A percentile compares a stretch with the other conserved stretches of the same genome.
Evolutionary conservation across 306 rosid genomes (phyloP).

Genomic region (Glycine tomentella): DNA sequence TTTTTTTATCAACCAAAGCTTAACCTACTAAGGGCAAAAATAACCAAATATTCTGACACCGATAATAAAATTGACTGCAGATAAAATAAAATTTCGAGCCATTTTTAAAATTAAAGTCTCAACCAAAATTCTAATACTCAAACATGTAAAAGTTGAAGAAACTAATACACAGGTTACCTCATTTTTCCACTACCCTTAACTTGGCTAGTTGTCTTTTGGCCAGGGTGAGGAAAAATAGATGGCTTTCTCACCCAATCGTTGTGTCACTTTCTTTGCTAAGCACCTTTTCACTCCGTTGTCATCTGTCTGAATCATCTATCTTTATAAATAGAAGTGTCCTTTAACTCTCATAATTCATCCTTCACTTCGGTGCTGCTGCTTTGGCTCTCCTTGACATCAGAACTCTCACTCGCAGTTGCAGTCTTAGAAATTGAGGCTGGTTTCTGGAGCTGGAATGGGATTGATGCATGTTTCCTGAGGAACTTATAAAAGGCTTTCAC

Average conservation of each 20-base stretch:
- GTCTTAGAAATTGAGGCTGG: constrained; percentile 63
- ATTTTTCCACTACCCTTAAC: constrained; percentile 2
- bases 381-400: constrained; percentile 62
- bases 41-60: constrained; percentile 14
- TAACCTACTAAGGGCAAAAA: background rate
- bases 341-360: constrained; percentile 72
- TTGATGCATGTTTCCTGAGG: constrained; percentile 84
- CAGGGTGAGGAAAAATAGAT: constrained; percentile 19
- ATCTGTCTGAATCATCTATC: constrained; percentile 27
- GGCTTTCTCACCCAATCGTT: constrained; percentile 17
- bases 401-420: constrained; percentile 42
- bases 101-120: constrained; percentile 10
- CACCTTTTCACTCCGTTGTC: constrained; percentile 37
- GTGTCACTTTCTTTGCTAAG: constrained; percentile 25
- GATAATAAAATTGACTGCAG: background rate
- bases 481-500: constrained; percentile 86
- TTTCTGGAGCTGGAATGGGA: constrained; percentile 88
- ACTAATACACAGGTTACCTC: constrained; percentile 20
- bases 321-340: constrained; percentile 31
- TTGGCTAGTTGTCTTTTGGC: constrained; percentile 15
- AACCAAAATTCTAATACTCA: constrained; percentile 23
- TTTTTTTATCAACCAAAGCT: background rate
- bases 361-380: constrained; percentile 55
- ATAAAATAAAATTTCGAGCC: constrained; percentile 1
- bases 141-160: constrained; percentile 12